Evolutionary conservation across 176 grass and related monocot species (phyloP).

Genomic region (Saccharum spontaneum): DNA sequence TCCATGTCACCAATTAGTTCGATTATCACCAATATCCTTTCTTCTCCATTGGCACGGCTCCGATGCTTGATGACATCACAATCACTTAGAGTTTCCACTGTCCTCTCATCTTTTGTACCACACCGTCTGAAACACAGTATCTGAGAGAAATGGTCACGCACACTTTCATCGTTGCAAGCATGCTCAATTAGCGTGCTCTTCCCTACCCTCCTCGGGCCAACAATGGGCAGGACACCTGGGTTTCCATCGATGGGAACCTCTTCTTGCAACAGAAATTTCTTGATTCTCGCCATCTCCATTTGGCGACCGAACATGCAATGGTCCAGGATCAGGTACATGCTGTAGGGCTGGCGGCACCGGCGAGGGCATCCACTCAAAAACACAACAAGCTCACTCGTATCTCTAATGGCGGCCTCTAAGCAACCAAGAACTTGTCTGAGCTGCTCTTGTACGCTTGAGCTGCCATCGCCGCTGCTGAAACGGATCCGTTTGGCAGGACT

Average conservation of each 20-base stretch:
- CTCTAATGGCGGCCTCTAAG: not conserved
- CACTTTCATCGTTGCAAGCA: not conserved
- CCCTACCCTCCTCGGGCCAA: not conserved
- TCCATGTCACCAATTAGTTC: not conserved
- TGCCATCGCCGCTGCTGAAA: no score
- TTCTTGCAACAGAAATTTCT: not conserved
- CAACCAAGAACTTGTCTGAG: not conserved
- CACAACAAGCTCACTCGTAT: not conserved
- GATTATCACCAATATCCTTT: not conserved
- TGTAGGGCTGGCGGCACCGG: not conserved
- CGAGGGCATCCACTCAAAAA: not conserved
- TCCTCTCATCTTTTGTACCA: not conserved
- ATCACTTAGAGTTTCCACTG: not conserved
- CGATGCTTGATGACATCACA: not conserved
- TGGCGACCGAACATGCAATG: conserved; percentile 2
- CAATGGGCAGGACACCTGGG: not conserved
- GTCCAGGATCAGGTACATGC: not conserved
- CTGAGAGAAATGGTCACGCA: not conserved
- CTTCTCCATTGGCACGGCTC: no score
- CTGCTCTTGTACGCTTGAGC: not conserved
- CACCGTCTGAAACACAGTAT: not conserved
- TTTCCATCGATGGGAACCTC: no score
- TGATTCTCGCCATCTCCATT: not conserved
- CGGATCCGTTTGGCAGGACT: no score
- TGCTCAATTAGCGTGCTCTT: conserved; percentile 31